A percentile compares a stretch with the other conserved stretches of the same genome.
Evolutionary conservation across 2,329 filamentous ascomycete genomes (phyloP).

Genomic region (Fusarium transvaalense): DNA sequence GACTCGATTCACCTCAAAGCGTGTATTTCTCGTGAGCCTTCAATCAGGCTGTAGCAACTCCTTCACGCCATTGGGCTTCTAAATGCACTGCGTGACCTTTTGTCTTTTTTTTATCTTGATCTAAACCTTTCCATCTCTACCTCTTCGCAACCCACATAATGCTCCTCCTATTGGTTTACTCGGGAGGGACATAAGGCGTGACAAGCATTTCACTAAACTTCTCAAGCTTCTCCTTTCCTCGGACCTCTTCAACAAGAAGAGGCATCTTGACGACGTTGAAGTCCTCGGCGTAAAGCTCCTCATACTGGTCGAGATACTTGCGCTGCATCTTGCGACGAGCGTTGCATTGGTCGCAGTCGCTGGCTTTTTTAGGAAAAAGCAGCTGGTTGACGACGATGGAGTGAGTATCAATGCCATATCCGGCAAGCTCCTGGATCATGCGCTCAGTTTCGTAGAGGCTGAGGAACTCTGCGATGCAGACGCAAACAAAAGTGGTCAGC

Average conservation of each 20-base stretch:
- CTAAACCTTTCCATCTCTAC: slow-evolving; percentile 12
- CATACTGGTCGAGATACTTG: slow-evolving; percentile 98
- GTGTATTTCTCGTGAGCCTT: slow-evolving; percentile 33
- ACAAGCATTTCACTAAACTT: slow-evolving; percentile 90
- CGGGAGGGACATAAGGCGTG: slow-evolving; percentile 78
- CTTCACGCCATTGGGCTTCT: slow-evolving; percentile 33
- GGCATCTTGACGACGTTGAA: slow-evolving; percentile 99
- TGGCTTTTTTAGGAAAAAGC: slow-evolving; percentile 87
- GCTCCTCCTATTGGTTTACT: slow-evolving; percentile 47
- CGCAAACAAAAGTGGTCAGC: slow-evolving; percentile 96
- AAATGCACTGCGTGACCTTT: slow-evolving; percentile 12
- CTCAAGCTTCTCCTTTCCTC: slow-evolving; percentile 93
- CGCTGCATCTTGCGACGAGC: slow-evolving; percentile 97
- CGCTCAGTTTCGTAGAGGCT: slow-evolving; percentile 98
- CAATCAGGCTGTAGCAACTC: slow-evolving; percentile 36
- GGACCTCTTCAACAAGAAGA: slow-evolving; percentile 91
- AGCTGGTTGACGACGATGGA: slow-evolving; percentile 98
- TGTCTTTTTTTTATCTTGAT: slow-evolving; percentile 3
- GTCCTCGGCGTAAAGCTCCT: slow-evolving; percentile 93
- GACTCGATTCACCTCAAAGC: slow-evolving; percentile 23
- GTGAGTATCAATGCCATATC: slow-evolving; percentile 95
- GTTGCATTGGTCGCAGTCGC: slow-evolving; percentile 94
- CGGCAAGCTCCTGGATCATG: slow-evolving; percentile 98
- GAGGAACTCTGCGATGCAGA: slow-evolving; percentile 97
- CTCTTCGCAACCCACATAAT: background rate